Evolutionary conservation across 768 basidiomycete genomes (phyloP), one percentile per base, ranked within the genome.

Genomic region (Boletus tomentosulus): DNA sequence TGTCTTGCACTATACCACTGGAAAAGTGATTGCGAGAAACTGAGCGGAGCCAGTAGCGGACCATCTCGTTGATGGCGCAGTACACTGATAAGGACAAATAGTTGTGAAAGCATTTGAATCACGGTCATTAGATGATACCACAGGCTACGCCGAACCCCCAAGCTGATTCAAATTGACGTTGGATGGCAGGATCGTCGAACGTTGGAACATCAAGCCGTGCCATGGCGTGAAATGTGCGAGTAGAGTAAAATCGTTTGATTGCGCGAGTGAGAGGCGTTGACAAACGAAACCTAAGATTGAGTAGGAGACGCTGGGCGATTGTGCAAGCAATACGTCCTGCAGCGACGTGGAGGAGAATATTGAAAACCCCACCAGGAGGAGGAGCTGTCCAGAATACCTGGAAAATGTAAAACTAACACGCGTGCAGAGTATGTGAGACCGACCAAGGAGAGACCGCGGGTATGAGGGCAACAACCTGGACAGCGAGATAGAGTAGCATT

Each of bases 131-230:
- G 46, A 91, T 73, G 10, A 82, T 82, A 39, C 78, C 75, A 79
- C 85, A 89, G 9, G 83, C 84, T 34, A 86, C 75, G 46, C 74
- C 79, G 6, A 72, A 67, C 52, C 59, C 73, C 50, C 75, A 73
- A n/a, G 78, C 75, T 27, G 79, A 68, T 51, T 86, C 80, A 25
- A 91, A 71, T 59, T 87, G 87, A 27, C 79, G 74, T 58, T 84
- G 84, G 8, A 89, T 74, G 8, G 78, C 76, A 6, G 85, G 76
- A 66, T 89, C 86, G 52, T 84, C 78, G 53, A 82, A 90, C 0
- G 89, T 89, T 1, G 88, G 87, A 2, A 90, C 75, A 65, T 92
- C 89, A 31, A 92, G 77, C 7, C 89, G 80, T 19, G 80, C 82
- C 66, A 86, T 78, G 10, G 85, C 83, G 30, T 74, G 72, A 66